Percentiles rank a stretch among this genome's conserved stretches.
Evolutionary conservation across 495 filamentous ascomycete genomes (phyloP).

Genomic region (Talaromyces nanjingensis): DNA sequence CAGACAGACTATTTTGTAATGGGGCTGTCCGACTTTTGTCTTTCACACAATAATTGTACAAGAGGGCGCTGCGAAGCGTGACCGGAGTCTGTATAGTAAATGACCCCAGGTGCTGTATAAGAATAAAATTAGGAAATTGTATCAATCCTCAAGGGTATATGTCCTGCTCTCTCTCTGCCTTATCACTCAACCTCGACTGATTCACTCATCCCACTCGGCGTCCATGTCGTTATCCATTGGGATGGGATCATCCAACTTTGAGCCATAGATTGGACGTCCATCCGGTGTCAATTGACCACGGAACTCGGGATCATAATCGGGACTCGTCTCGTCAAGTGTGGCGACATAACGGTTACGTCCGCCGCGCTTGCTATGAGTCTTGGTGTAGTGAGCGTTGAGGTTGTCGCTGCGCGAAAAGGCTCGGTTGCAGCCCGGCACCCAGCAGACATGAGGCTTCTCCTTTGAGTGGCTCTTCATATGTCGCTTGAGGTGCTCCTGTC

Average conservation of each 20-base stretch:
- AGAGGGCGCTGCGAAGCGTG: slow-evolving; percentile 6
- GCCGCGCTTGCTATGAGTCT: slow-evolving; percentile 43
- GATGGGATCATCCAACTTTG: slow-evolving; percentile 33
- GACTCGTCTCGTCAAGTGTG: slow-evolving; percentile 39
- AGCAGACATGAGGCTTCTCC: slow-evolving; percentile 46
- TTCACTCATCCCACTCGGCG: slow-evolving; percentile 10
- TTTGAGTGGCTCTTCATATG: slow-evolving; percentile 54
- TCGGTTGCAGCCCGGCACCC: slow-evolving; percentile 38
- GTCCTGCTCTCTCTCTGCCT: background rate
- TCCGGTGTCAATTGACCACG: slow-evolving; percentile 38
- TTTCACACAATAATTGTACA: slow-evolving; percentile 8
- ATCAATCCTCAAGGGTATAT: slow-evolving; percentile 10
- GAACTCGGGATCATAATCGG: slow-evolving; percentile 39
- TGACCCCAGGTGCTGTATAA: background rate
- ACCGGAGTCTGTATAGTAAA: background rate
- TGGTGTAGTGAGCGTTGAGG: slow-evolving; percentile 42
- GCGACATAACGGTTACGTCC: slow-evolving; percentile 42
- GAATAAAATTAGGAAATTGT: slow-evolving; percentile 1
- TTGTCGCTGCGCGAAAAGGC: slow-evolving; percentile 43
- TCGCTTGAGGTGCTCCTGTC: slow-evolving; percentile 59
- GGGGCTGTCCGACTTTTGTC: background rate
- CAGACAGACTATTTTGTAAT: too few species aligned
- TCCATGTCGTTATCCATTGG: slow-evolving; percentile 11
- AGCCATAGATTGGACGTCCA: slow-evolving; percentile 35
- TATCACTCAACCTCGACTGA: background rate